Base-by-base conservation (phyloP, 176 grass and related monocot genomes). In the Rhynchospora tenuis region DNA sequence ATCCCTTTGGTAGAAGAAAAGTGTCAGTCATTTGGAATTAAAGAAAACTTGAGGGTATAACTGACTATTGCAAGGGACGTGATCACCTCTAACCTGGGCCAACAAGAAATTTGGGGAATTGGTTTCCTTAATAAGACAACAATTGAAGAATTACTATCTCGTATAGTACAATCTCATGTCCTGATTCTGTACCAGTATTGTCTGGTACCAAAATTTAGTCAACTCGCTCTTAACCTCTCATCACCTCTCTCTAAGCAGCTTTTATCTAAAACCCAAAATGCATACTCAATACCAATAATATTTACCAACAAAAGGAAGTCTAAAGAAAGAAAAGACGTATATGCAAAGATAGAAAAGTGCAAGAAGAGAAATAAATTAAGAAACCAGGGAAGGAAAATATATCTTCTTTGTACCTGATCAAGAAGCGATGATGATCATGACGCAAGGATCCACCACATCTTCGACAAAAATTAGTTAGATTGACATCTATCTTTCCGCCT, bases 51-150 rank as follows among this genome's bases (percentile, higher is more conserved):
- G 3, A 38, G 33, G 33, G 1, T 38, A 38, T 38, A 38, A 38
- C 33, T 38, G 33, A 76, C 86, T 89, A 38, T 84, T 84, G 78
- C 88, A 27, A n/a, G 26, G 86, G 71, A 85, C 92, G 63, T 90
- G 66, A 87, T 88, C 87, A 82, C 63, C 91, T 89, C 82, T 94
- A 86, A 48, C 87, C 92, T n/a, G 54, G 93, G 88, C 59, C 93
- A 91, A 89, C 89, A 95, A 68, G 87, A 59, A 51, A 94, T 38
- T 64, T 98, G 87, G 84, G 91, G 86, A 0, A 89, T 93, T 94
- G 91, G 86, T 95, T 42, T 73, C 5, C 70, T 26, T 14, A 3
- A 46, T 19, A 47, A 50, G 10, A 10, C 70, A 38, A 51, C 9
- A 26, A 3, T 73, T 50, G 2, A 43, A 51, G 48, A 70, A 45